Conservation (phyloP, 2,329 filamentous ascomycete species). For the Trichoderma citrinoviride region DNA sequence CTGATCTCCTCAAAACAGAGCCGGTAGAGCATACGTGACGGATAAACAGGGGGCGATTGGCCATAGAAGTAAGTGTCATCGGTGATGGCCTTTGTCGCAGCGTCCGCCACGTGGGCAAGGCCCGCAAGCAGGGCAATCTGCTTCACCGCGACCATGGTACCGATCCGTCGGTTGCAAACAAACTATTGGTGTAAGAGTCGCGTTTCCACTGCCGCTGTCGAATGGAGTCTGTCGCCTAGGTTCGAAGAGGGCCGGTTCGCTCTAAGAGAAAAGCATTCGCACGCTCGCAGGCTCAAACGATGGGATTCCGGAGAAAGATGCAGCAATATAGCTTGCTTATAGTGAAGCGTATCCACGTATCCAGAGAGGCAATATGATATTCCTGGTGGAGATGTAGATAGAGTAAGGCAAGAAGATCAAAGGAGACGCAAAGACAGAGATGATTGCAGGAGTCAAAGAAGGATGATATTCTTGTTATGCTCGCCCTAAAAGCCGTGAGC, state of each 20-base stretch:
- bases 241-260: not conserved
- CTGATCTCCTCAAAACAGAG: not conserved
- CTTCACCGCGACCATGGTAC: constrained; percentile 4
- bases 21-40: constrained; percentile 44
- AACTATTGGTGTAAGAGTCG: not conserved
- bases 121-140: constrained; percentile 13
- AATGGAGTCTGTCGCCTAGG: not conserved
- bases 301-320: not conserved
- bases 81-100: constrained; percentile 32
- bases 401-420: not conserved
- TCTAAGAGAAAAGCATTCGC: not conserved
- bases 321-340: not conserved
- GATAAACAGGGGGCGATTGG: constrained; percentile 49
- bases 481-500: not conserved
- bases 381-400: not conserved
- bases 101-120: not conserved
- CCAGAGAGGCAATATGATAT: not conserved
- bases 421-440: not conserved
- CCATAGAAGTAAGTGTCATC: constrained; percentile 49
- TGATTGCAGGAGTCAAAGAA: not conserved
- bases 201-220: too few relatives aligned
- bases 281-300: not conserved
- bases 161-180: not conserved
- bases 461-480: not conserved
- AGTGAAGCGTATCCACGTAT: not conserved